These are phyloP conservation scores for Akanthomyces lecanii DNA, from an alignment of 2,329 filamentous ascomycete genomes.

Conservation along the genomic window DNA sequence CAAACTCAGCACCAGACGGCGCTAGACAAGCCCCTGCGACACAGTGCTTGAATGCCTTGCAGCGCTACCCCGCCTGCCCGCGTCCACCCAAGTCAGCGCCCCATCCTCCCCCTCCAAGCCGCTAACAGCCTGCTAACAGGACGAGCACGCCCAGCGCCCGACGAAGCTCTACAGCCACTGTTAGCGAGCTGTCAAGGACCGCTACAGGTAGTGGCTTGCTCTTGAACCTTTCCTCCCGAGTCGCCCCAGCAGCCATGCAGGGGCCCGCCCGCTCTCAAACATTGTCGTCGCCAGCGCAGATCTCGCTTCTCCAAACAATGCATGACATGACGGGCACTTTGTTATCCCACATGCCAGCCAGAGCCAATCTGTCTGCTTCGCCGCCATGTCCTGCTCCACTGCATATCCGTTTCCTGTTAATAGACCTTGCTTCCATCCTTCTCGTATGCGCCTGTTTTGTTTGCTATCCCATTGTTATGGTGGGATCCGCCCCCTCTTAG, in stretches of 20 bases:
- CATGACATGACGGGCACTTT: neutral
- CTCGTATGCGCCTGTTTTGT: conserved; percentile 1
- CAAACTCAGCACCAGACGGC: neutral
- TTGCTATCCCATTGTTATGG: conserved; percentile 6
- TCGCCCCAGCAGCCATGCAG: conserved; percentile 31
- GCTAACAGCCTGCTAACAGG: neutral
- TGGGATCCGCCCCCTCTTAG: neutral
- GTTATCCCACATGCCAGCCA: conserved; percentile 7
- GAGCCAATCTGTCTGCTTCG: neutral
- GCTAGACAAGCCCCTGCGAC: conserved; percentile 2
- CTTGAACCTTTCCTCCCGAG: conserved; percentile 17
- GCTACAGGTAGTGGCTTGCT: neutral
- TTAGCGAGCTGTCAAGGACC: neutral
- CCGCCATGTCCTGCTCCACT: conserved; percentile 2
- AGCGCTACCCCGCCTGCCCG: conserved; percentile 9
- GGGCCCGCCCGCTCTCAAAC: conserved; percentile 21
- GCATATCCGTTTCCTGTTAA: neutral
- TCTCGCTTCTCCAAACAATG: conserved; percentile 12
- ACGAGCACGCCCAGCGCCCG: neutral
- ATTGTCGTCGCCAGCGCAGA: conserved; percentile 6
- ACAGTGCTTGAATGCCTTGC: conserved; percentile 6
- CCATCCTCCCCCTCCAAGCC: neutral
- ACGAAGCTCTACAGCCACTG: neutral
- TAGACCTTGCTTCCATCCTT: neutral
- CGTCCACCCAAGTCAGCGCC: neutral